Percentiles rank a stretch among this genome's conserved stretches.
Conservation (phyloP, 495 filamentous ascomycete species). For the Aspergillus nidulans region DNA sequence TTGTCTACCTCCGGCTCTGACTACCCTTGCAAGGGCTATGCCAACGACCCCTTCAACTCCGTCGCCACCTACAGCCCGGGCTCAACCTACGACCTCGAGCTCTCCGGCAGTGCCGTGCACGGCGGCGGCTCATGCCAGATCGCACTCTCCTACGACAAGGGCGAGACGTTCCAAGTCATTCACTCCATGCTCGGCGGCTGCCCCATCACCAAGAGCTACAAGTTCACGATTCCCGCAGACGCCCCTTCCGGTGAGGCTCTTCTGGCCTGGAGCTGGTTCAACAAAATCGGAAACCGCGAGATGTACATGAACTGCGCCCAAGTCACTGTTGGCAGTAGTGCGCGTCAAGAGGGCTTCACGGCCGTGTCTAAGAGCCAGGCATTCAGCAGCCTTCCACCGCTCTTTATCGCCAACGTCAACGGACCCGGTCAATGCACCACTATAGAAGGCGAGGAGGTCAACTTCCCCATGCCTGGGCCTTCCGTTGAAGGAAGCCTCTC, state of each 20-base stretch:
- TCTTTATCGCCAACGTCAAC: constrained; percentile 69
- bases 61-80: constrained; percentile 43
- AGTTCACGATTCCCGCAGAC: constrained; percentile 44
- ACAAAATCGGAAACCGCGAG: constrained; percentile 82
- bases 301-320: constrained; percentile 96
- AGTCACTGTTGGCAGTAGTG: constrained; percentile 54
- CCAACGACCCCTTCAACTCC: constrained; percentile 40
- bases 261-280: constrained; percentile 88
- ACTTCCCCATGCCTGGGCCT: constrained; percentile 63
- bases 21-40: constrained; percentile 53
- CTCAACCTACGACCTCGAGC: constrained; percentile 33
- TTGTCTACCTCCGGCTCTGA: constrained; percentile 38
- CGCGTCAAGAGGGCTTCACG: constrained; percentile 18
- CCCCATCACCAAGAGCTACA: constrained; percentile 52
- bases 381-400: constrained; percentile 59
- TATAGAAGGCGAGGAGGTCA: constrained; percentile 47
- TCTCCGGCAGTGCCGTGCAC: constrained; percentile 60
- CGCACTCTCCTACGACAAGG: constrained; percentile 70
- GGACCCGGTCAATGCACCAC: constrained; percentile 50
- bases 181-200: constrained; percentile 80
- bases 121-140: constrained; percentile 87
- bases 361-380: constrained; percentile 19
- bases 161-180: constrained; percentile 71
- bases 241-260: constrained; percentile 51
- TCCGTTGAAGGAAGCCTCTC: constrained; percentile 47